A percentile compares a stretch with the other conserved stretches of the same genome.
Conservation (phyloP, 257 asterid genomes). For the Solanum chiquidenum region DNA sequence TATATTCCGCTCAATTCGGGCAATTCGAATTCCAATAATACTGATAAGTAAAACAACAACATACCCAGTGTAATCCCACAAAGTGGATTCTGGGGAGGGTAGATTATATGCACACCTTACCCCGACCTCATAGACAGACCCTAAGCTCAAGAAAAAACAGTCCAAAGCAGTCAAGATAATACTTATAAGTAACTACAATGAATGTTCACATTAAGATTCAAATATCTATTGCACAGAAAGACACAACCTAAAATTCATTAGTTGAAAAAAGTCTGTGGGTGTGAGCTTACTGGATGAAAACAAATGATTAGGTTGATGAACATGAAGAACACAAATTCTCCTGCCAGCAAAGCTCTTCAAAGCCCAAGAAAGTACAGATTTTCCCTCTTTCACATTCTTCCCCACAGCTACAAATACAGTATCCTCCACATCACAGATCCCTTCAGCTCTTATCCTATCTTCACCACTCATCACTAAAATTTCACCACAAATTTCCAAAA, state of each 20-base stretch:
- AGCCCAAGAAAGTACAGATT: conserved; percentile 55
- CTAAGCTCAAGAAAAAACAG: background rate
- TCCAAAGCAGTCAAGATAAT: background rate
- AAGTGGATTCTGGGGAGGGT: background rate
- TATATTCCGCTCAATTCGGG: background rate
- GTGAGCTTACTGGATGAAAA: conserved; percentile 37
- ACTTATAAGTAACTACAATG: background rate
- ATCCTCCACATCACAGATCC: conserved; percentile 22
- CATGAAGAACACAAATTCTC: conserved; percentile 54
- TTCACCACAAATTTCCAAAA: background rate
- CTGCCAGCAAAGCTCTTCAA: conserved; percentile 37
- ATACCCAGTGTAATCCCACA: background rate
- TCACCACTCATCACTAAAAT: conserved; percentile 37
- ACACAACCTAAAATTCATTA: background rate
- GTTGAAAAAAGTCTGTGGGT: background rate
- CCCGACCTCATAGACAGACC: background rate
- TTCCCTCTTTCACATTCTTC: conserved; percentile 55
- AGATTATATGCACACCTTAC: background rate
- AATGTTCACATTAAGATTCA: background rate
- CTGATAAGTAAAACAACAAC: background rate
- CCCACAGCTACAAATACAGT: conserved; percentile 70
- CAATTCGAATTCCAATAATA: background rate
- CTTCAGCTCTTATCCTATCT: conserved; percentile 22
- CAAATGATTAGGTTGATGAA: conserved; percentile 55
- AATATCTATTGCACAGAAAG: background rate